Percentiles rank a stretch among this genome's conserved stretches.
Evolutionary conservation across 1,284 basidiomycete species (phyloP).

Genomic region (Sanghuangporus baumii): DNA sequence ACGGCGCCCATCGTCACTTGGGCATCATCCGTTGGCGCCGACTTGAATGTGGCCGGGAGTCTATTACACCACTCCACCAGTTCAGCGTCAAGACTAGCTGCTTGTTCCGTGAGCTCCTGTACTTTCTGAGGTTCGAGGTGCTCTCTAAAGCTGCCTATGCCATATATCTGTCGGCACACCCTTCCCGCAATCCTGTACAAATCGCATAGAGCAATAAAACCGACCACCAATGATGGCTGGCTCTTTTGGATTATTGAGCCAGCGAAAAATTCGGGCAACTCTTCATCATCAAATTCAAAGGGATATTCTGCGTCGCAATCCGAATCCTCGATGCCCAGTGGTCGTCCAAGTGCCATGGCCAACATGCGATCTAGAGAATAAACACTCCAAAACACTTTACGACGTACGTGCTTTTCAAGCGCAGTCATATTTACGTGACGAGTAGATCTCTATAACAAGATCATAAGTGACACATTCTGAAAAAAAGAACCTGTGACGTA

Average conservation of each 20-base stretch:
- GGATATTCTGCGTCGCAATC: constrained; percentile 83
- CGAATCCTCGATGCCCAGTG: constrained; percentile 71
- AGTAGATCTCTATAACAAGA: constrained; percentile 61
- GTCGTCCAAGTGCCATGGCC: constrained; percentile 78
- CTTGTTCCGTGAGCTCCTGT: constrained; percentile 63
- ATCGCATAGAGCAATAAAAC: constrained; percentile 67
- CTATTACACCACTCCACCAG: constrained; percentile 79
- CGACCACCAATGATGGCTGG: constrained; percentile 70
- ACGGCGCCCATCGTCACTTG: constrained; percentile 86
- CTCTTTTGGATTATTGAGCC: constrained; percentile 50
- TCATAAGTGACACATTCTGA: constrained; percentile 17
- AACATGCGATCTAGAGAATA: constrained; percentile 88
- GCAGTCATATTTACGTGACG: constrained; percentile 62
- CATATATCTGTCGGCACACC: constrained; percentile 78
- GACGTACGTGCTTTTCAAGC: constrained; percentile 81
- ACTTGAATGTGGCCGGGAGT: constrained; percentile 68
- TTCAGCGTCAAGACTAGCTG: constrained; percentile 71
- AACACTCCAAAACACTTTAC: constrained; percentile 89
- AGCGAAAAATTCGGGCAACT: constrained; percentile 64
- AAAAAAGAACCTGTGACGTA: constrained; percentile 36
- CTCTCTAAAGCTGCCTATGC: constrained; percentile 68
- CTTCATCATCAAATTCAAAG: constrained; percentile 74
- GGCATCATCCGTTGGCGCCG: constrained; percentile 61
- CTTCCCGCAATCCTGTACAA: constrained; percentile 81
- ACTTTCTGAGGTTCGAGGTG: constrained; percentile 68